These are phyloP conservation scores for Senecio squalidus DNA, from an alignment of 140 eudicot species.

Conservation along the genomic window DNA sequence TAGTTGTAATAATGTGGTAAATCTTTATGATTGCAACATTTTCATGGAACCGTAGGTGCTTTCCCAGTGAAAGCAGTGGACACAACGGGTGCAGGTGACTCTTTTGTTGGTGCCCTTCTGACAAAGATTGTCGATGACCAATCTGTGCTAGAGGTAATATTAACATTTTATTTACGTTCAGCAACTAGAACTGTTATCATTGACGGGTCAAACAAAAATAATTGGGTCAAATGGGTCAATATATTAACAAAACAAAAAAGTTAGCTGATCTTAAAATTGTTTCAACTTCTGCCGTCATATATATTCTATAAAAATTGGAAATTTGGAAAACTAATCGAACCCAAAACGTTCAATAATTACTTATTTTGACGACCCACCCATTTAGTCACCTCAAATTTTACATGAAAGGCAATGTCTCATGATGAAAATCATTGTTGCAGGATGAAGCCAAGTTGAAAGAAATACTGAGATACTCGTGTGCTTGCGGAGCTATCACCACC, in stretches of 20 bases:
- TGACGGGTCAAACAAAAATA: neutral
- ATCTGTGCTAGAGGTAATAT: constrained; percentile 58
- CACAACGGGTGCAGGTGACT: constrained; percentile 94
- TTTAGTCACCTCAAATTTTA: too few relatives aligned
- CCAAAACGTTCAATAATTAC: too few relatives aligned
- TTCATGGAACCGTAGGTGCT: constrained; percentile 53
- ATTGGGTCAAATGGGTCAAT: too few relatives aligned
- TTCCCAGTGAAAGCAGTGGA: constrained; percentile 67
- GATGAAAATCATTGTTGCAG: constrained; percentile 19
- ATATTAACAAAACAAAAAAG: too few relatives aligned
- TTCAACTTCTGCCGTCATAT: too few relatives aligned
- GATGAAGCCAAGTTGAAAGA: constrained; percentile 67
- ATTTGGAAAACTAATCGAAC: too few relatives aligned
- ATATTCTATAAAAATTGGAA: too few relatives aligned
- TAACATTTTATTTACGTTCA: neutral
- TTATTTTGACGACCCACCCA: too few relatives aligned
- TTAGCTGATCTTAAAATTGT: too few relatives aligned
- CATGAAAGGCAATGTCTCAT: neutral
- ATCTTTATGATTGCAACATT: constrained; percentile 34
- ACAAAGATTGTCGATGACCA: constrained; percentile 69
- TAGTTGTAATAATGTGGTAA: neutral
- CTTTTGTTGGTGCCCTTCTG: constrained; percentile 82
- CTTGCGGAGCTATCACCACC: constrained; percentile 93
- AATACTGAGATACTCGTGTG: constrained; percentile 59
- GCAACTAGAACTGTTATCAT: neutral